A percentile compares a stretch with the other conserved stretches of the same genome.
phyloP scores from a whole-genome alignment of 2,329 filamentous ascomycete genomes.

The Cyphellophora europaea region DNA sequence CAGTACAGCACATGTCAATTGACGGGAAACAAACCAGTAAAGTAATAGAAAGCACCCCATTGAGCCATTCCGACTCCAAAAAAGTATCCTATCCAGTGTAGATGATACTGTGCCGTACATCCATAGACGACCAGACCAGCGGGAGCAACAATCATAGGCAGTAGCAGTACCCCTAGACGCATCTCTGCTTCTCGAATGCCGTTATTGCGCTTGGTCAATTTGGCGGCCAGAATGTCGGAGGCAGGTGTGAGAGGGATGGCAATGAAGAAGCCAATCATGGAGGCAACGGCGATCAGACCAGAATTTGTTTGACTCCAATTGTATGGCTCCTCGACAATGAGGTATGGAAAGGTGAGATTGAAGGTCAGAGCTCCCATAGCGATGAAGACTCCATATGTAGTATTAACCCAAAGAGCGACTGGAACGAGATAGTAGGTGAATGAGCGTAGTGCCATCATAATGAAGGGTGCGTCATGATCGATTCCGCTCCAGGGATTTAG shows the following conservation, averaged over 20 bases:
- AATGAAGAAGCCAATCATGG: slow-evolving; percentile 43
- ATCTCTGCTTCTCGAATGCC: slow-evolving; percentile 51
- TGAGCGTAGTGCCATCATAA: too few relatives aligned
- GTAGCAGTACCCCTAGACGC: slow-evolving; percentile 46
- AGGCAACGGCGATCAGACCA: too few relatives aligned
- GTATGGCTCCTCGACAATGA: slow-evolving; percentile 26
- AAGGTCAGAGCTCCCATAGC: slow-evolving; percentile 39
- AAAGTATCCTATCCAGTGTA: too few relatives aligned
- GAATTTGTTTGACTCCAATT: slow-evolving; percentile 31
- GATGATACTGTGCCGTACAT: too few relatives aligned
- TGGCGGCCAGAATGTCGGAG: slow-evolving; percentile 45
- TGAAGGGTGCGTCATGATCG: too few relatives aligned
- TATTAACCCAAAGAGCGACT: slow-evolving; percentile 39
- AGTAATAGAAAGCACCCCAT: too few relatives aligned
- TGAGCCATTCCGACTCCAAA: too few relatives aligned
- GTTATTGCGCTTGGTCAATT: slow-evolving; percentile 40
- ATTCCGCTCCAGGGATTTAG: too few relatives aligned
- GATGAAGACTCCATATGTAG: slow-evolving; percentile 39
- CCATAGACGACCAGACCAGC: slow-evolving; percentile 23
- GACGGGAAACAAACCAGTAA: too few relatives aligned
- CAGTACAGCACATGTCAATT: too few relatives aligned
- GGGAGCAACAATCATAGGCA: slow-evolving; percentile 19
- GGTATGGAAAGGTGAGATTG: slow-evolving; percentile 40
- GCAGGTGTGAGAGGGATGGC: slow-evolving; percentile 47
- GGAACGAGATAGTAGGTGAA: slow-evolving; percentile 39